phyloP scores from a whole-genome alignment of 441 rosid genomes.

The Flueggea neowawraea region DNA sequence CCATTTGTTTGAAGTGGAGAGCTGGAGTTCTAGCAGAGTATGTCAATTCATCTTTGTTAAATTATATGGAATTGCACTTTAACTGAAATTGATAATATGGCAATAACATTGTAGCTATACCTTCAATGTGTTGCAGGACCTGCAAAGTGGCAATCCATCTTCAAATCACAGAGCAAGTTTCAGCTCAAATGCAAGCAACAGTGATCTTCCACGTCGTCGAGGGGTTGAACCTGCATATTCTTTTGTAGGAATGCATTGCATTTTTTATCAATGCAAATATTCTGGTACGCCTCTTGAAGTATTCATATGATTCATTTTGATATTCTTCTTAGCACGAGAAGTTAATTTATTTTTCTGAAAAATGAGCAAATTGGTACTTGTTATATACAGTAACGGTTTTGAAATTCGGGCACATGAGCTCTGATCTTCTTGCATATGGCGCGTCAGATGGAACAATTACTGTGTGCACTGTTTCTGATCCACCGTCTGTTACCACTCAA shows the following conservation, averaged over 20 bases:
- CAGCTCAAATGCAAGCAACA: constrained; percentile 75
- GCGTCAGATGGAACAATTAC: constrained; percentile 93
- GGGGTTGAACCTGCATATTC: constrained; percentile 85
- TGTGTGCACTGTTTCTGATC: constrained; percentile 74
- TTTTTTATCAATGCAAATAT: constrained; percentile 96
- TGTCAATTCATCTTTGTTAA: constrained; percentile 8
- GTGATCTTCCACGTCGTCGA: constrained; percentile 51
- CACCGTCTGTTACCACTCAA: constrained; percentile 65
- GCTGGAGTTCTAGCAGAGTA: constrained; percentile 83
- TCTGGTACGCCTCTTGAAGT: constrained; percentile 46
- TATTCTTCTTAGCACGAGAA: not conserved
- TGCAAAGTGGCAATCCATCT: constrained; percentile 50
- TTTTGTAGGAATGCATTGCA: constrained; percentile 95
- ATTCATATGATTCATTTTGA: not conserved
- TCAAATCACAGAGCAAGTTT: constrained; percentile 78
- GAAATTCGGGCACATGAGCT: constrained; percentile 96
- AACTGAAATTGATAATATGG: too few species aligned
- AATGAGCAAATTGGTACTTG: constrained; percentile 16
- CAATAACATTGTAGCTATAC: too few species aligned
- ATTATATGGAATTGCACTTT: not conserved
- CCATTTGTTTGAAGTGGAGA: constrained; percentile 65
- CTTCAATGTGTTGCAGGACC: constrained; percentile 42
- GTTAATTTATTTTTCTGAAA: not conserved
- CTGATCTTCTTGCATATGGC: constrained; percentile 92
- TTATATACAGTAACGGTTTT: constrained; percentile 74